Evolutionary conservation across 2,329 filamentous ascomycete genomes (phyloP).

Genomic region (Diplodia mutila): DNA sequence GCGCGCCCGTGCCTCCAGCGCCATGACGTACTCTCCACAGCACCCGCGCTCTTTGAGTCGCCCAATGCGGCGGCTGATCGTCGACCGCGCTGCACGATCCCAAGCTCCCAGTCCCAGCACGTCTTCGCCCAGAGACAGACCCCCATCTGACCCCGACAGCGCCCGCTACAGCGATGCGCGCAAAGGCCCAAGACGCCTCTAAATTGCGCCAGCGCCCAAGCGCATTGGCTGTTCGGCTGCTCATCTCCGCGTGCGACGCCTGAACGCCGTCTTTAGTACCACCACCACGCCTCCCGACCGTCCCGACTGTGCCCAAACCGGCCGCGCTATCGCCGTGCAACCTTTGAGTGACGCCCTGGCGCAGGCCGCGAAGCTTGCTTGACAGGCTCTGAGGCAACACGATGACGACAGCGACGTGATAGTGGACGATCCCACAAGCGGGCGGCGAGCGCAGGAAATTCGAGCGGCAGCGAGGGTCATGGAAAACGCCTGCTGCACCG

Average conservation of each 20-base stretch:
- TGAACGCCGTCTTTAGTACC: conserved; percentile 9
- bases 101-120: not conserved
- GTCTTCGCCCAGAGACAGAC: not conserved
- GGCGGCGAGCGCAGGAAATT: not conserved
- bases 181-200: not conserved
- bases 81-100: conserved; percentile 3
- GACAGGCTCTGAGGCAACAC: not conserved
- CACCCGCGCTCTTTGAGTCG: conserved; percentile 14
- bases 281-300: conserved; percentile 8
- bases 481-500: not conserved
- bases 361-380: not conserved
- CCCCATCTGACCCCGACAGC: conserved; percentile 11
- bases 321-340: conserved; percentile 6
- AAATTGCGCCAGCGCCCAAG: conserved; percentile 19
- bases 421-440: no score
- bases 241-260: conserved; percentile 23
- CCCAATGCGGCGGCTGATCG: conserved; percentile 20
- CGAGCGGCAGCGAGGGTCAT: not conserved
- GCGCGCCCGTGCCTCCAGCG: conserved; percentile 3
- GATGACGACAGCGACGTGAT: not conserved
- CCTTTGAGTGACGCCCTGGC: not conserved
- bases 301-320: conserved; percentile 3
- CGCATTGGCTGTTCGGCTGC: conserved; percentile 18
- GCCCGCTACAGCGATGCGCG: not conserved
- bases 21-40: conserved; percentile 17